Base-by-base conservation (phyloP, 148 eudicot species). In the Rhododendron ovatum region DNA sequence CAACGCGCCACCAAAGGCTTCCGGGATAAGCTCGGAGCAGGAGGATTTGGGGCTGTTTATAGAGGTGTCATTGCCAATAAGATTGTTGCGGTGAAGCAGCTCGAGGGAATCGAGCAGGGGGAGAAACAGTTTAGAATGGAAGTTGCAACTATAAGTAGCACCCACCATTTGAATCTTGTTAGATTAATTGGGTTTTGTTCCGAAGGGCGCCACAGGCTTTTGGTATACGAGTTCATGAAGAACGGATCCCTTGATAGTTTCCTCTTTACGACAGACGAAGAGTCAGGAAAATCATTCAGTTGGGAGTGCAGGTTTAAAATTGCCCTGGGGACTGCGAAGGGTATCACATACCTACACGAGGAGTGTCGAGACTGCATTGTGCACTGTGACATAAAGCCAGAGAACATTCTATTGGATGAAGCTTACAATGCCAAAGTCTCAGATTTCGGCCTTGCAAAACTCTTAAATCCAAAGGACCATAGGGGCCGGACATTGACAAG, bases 71-170 rank as follows among this genome's bases (percentile, higher is more conserved):
- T 96, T 59, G 89, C 93, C 3, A 94, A 95, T 86, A 89, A 82
- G 84, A 89, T 92, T 57, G 94, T 89, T 65, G 99, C 99, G 6
- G 98, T 94, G 81, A 96, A 96, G 87, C 94, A 90, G 84, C 91
- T 96, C 8, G 98, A 96, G 87, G 98, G 98, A 61, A 94, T 95
- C 63, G 99, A 92, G 87, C 98, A 95, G 83, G 99, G 98, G 13
- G 99, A 96, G 91, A 96, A 91, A 82, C 98, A 96, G 84, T 96
- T 96, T 85, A 88, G 98, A 71, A 94, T 95, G 98, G 99, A 96
- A 85, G 99, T 96, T 18, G 98, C 98, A 30, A 94, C 98, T 18
- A 96, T 96, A 26, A 94, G 96, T 75, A 96, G 98, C 87, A 96
- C 98, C 61, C 98, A 96, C 84, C 99, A 96, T 89, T 88, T 95